A percentile compares a stretch with the other conserved stretches of the same genome.
Evolutionary conservation across 768 basidiomycete species (phyloP).

Genomic region (Daedaleopsis sinensis): DNA sequence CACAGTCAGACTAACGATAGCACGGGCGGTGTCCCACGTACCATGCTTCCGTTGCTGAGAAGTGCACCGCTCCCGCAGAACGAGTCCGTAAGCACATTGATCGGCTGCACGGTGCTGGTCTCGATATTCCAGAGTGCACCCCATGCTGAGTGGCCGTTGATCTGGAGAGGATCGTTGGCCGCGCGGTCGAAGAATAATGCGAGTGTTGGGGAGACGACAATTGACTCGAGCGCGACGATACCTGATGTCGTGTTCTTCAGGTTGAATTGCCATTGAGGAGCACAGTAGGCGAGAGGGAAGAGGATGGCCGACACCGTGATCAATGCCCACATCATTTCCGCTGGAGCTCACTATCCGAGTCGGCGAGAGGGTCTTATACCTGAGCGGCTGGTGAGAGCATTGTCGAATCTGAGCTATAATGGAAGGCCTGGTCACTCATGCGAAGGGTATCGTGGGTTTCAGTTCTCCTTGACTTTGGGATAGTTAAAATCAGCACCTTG

Average conservation of each 20-base stretch:
- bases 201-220: slow-evolving; percentile 67
- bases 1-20: background rate
- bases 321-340: no score
- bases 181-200: slow-evolving; percentile 82
- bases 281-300: background rate
- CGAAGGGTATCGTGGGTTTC: no score
- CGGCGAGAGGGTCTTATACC: no score
- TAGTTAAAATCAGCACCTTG: no score
- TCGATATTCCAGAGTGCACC: slow-evolving; percentile 72
- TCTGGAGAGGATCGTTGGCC: slow-evolving; percentile 77
- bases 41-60: slow-evolving; percentile 71
- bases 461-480: no score
- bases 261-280: slow-evolving; percentile 24
- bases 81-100: slow-evolving; percentile 75
- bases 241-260: slow-evolving; percentile 69
- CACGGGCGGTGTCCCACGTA: slow-evolving; percentile 32
- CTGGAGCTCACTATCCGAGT: no score
- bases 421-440: no score
- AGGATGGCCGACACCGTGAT: no score
- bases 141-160: slow-evolving; percentile 82
- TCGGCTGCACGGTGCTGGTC: slow-evolving; percentile 60
- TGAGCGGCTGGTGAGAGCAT: no score
- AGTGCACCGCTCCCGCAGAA: slow-evolving; percentile 87
- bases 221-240: slow-evolving; percentile 77
- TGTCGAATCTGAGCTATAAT: no score